These are phyloP conservation scores for Magnolia officinalis DNA, from an alignment of 164 flowering plant species.

Conservation along the genomic window DNA sequence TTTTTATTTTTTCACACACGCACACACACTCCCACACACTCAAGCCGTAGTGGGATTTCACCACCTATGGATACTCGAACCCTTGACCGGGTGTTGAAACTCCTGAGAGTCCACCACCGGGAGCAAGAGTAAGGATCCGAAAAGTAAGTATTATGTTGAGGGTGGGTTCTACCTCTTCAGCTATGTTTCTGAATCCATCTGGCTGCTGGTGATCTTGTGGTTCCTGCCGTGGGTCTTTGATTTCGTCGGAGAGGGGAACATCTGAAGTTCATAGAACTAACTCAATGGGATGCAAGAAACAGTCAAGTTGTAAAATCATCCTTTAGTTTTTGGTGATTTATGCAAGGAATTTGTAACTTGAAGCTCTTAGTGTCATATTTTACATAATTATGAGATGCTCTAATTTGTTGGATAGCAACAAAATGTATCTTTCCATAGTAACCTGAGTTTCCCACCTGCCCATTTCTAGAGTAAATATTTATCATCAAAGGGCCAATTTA, in stretches of 20 bases:
- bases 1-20: no score
- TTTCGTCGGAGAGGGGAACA: constrained; percentile 30
- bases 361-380: not conserved
- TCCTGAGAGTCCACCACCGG: no score
- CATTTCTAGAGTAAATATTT: no score
- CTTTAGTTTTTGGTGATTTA: not conserved
- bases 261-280: not conserved
- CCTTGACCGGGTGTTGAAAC: no score
- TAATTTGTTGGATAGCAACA: not conserved
- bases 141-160: no score
- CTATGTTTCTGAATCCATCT: constrained; percentile 24
- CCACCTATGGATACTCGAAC: no score
- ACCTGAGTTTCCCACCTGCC: no score
- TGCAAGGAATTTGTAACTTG: not conserved
- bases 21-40: no score
- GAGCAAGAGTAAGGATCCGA: no score
- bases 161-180: constrained; percentile 30
- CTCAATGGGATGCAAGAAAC: not conserved
- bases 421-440: not conserved
- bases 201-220: constrained; percentile 8
- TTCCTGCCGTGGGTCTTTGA: constrained; percentile 26
- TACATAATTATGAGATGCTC: not conserved
- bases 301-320: not conserved
- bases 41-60: no score
- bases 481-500: no score